Evolutionary conservation across 192 early-diverging fungal species (phyloP), one percentile per base, ranked within the genome.

Genomic region (Diversispora epigaea): DNA sequence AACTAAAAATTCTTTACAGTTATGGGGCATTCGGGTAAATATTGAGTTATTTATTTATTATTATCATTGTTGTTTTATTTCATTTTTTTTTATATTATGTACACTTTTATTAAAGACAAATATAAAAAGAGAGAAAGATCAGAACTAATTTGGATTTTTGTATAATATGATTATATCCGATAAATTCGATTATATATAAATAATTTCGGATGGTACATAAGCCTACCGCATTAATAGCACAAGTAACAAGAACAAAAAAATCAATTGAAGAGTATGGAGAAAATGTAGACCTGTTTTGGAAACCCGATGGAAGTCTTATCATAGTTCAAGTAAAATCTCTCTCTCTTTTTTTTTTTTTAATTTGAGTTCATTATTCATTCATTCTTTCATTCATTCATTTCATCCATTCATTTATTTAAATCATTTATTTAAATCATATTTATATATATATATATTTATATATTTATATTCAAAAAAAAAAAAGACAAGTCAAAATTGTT

Each of bases 221-320:
- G 91, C 93, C 93, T 41, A 84, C 79, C 17, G 87, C 86, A 1
- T 70, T 92, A 17, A 80, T 94, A 14, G 80, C 92, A 21, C 86
- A 85, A 65, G 87, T 91, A 7, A 76, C 82, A 25, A 83, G 93
- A 32, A 84, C 91, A 4, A 73, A 85, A 10, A 82, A 86, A 45
- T 90, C 91, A 41, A 68, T 94, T 9, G 58, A 83, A 60, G 89
- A 93, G 58, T 91, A 92, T 84, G 93, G 93, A 8, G 85, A 87
- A 47, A 94, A 94, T 80, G 56, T 77, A 19, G 82, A 85, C 43
- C 78, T 92, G 7, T 78, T 93, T 61, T 94, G 92, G 92, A 92
- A 90, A 50, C 91, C 88, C 10, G 90, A 93, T 68, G 84, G 82
- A 22, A 82, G 82, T 25, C 66, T 82, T 57, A 68, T 94, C 43